These are phyloP conservation scores for Saturnispora gosingensis DNA, from an alignment of 805 yeast genomes.

Conservation along the genomic window DNA sequence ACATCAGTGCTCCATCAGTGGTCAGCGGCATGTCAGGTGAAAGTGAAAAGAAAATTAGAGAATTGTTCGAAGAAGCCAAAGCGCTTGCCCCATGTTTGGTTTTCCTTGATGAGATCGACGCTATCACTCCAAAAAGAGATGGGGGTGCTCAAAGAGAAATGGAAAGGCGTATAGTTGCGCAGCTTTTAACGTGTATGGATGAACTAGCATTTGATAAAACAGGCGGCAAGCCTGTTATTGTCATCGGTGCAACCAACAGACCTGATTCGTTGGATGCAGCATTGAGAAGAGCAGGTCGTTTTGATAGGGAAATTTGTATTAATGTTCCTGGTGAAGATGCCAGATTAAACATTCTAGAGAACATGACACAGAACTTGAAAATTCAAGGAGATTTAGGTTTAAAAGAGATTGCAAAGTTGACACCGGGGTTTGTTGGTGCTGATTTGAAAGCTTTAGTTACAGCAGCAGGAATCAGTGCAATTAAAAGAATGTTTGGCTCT, in stretches of 20 bases:
- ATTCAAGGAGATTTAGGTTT: slow-evolving; percentile 66
- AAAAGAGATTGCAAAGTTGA: slow-evolving; percentile 68
- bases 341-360: slow-evolving; percentile 61
- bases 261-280: slow-evolving; percentile 96
- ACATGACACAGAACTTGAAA: slow-evolving; percentile 62
- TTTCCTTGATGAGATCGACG: slow-evolving; percentile 95
- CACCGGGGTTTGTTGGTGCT: slow-evolving; percentile 98
- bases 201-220: slow-evolving; percentile 83
- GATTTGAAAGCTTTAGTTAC: slow-evolving; percentile 89
- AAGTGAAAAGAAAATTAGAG: slow-evolving; percentile 88
- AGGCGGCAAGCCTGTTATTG: slow-evolving; percentile 84
- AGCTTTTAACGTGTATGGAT: slow-evolving; percentile 88
- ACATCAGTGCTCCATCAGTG: slow-evolving; percentile 88
- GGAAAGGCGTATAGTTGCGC: slow-evolving; percentile 97
- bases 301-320: slow-evolving; percentile 88
- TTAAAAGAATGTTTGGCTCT: slow-evolving; percentile 76
- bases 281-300: slow-evolving; percentile 90
- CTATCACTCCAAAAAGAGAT: slow-evolving; percentile 96
- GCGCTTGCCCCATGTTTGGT: slow-evolving; percentile 83
- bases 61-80: slow-evolving; percentile 88
- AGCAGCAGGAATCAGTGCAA: slow-evolving; percentile 92
- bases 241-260: slow-evolving; percentile 93
- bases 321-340: slow-evolving; percentile 90
- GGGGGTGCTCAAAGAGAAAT: slow-evolving; percentile 98
- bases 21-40: slow-evolving; percentile 99